These are phyloP conservation scores for Hymenoscyphus fraxineus DNA, from an alignment of 2,329 filamentous ascomycete genomes.

Conservation along the genomic window DNA sequence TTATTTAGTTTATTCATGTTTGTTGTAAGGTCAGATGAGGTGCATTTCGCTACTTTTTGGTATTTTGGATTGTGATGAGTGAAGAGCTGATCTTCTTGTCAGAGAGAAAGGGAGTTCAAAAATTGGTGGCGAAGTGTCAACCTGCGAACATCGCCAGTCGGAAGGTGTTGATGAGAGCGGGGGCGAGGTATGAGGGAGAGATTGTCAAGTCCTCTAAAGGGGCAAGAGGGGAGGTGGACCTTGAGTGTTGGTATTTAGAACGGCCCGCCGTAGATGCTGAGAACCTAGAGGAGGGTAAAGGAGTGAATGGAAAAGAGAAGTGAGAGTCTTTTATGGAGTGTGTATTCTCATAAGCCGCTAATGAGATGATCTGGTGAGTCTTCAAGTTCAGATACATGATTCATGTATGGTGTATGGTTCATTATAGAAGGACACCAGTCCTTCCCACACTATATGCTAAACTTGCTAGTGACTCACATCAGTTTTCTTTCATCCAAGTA, in stretches of 20 bases:
- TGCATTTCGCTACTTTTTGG: neutral
- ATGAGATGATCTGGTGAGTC: too few species aligned
- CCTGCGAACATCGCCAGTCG: constrained; percentile 20
- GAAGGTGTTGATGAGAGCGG: constrained; percentile 19
- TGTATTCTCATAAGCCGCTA: too few species aligned
- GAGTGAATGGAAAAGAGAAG: too few species aligned
- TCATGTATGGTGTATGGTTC: too few species aligned
- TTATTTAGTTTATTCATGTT: neutral
- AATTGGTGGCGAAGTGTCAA: constrained; percentile 23
- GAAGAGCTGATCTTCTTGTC: neutral
- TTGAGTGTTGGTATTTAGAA: constrained; percentile 25
- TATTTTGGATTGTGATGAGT: neutral
- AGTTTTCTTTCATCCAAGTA: too few species aligned
- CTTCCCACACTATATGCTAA: too few species aligned
- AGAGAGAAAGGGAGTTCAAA: constrained; percentile 22
- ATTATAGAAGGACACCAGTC: too few species aligned
- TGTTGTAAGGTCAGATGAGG: neutral
- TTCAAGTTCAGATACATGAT: too few species aligned
- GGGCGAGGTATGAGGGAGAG: constrained; percentile 20
- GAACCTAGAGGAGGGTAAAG: too few species aligned
- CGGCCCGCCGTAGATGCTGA: constrained; percentile 11
- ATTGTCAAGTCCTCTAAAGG: constrained; percentile 8
- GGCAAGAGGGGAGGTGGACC: constrained; percentile 14
- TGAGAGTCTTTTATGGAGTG: too few species aligned
- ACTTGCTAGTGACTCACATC: too few species aligned